A percentile compares a stretch with the other conserved stretches of the same genome.
These are phyloP conservation scores for Martiniozyma asiatica DNA, from an alignment of 1,139 yeast genomes.

Conservation along the genomic window DNA sequence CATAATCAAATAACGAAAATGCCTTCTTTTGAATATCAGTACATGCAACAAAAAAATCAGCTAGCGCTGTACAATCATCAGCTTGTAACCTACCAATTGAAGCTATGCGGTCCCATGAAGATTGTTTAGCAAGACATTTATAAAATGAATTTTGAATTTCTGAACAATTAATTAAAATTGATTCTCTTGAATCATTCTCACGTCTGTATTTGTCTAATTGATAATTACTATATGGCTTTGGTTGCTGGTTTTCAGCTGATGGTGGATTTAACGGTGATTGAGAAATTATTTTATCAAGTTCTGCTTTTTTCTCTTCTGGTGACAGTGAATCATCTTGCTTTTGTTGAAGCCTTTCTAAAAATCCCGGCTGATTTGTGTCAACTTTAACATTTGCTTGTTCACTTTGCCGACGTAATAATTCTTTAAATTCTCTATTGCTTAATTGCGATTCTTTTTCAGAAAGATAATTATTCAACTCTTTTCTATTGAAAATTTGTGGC, in stretches of 20 bases:
- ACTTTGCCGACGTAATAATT: conserved; percentile 12
- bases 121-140: conserved; percentile 15
- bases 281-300: background rate
- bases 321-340: background rate
- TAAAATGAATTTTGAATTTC: conserved; percentile 20
- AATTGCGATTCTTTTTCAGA: conserved; percentile 16
- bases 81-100: conserved; percentile 11
- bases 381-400: conserved; percentile 5
- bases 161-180: conserved; percentile 21
- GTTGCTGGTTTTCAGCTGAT: too few species aligned
- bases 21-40: conserved; percentile 20
- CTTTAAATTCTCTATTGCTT: conserved; percentile 21
- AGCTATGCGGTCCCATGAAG: conserved; percentile 9
- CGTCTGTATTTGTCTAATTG: conserved; percentile 18
- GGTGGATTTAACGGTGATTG: background rate
- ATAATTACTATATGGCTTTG: conserved; percentile 7
- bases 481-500: too few species aligned
- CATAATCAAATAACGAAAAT: conserved; percentile 21
- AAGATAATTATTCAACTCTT: too few species aligned
- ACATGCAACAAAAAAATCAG: conserved; percentile 21
- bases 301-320: background rate
- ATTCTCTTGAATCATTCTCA: conserved; percentile 16
- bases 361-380: too few species aligned
- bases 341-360: background rate
- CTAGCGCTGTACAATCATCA: conserved; percentile 16